Conservation (phyloP, 768 basidiomycete species). For the Mrakia frigida region DNA sequence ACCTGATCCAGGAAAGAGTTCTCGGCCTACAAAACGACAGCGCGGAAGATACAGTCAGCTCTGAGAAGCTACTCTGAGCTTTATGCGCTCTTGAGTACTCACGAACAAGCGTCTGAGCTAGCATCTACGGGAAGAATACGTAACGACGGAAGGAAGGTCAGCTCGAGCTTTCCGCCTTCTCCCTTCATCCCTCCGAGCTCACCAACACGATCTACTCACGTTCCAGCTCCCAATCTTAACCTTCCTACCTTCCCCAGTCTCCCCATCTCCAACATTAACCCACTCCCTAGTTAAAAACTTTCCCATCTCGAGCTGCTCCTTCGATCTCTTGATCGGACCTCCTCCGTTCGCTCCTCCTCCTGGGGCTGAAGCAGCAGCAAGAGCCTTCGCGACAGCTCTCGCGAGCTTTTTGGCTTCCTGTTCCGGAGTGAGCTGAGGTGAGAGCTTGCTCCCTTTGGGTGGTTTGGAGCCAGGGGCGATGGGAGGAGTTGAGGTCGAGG, state of each 20-base stretch:
- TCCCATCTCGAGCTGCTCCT: conserved; percentile 24
- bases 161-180: background rate
- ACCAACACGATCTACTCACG: background rate
- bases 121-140: conserved; percentile 14
- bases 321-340: background rate
- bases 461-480: background rate
- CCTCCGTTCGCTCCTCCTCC: background rate
- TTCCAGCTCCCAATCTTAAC: conserved; percentile 32
- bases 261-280: background rate
- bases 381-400: conserved; percentile 14
- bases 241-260: background rate
- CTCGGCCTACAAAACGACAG: conserved; percentile 62
- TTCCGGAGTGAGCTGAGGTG: conserved; percentile 24
- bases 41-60: too few relatives aligned
- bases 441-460: background rate
- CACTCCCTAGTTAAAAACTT: conserved; percentile 20
- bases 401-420: conserved; percentile 19
- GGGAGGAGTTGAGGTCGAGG: background rate
- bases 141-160: background rate
- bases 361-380: background rate
- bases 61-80: too few relatives aligned
- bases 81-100: background rate
- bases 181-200: background rate
- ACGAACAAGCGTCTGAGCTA: conserved; percentile 33
- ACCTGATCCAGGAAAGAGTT: conserved; percentile 60